Evolutionary conservation across 345 rosid species (phyloP), one percentile per base, ranked within the genome.

Genomic region (Odontarrhena argentea): DNA sequence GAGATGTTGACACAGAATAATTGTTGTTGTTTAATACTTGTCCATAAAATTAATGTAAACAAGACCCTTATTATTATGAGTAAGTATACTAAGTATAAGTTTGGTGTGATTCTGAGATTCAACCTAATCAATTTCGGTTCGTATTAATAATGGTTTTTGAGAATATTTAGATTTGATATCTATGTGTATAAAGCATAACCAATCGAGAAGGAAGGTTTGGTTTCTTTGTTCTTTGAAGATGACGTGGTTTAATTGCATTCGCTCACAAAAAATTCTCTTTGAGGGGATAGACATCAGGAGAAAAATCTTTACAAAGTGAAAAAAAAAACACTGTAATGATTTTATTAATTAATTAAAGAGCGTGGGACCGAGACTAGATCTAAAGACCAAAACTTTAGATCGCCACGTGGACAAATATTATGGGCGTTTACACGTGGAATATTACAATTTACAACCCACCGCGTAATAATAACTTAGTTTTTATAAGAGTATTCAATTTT

Each of bases 391-490:
- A 48, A 40, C 14, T 28, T 2, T 10, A 12, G 3, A 54, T 30
- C 0, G 69, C 64, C 70, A 71, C 54, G 60, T 64, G 24, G 32
- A 28, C 2, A 48, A 6, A 6, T 30, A 40, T 40, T 2, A 5
- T n/a, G 65, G 32, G 30, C 22, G 70, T 48, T 15, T 47, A 64
- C 75, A 71, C 75, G 64, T 71, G 55, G 67, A 51, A 41, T 35
- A 3, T 2, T 18, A 18, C 22, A 60, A 36, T 2, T 28, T 2
- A 28, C 34, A 44, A 36, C 0, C 25, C 68, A 26, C 40, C 74
- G 69, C 70, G 38, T 63, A 38, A 7, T 45, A 18, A 18, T 18
- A 18, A 18, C 22, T 18, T 18, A 18, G 22, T 18, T 18, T 18
- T 18, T 18, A 18, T 18, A 18, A 40, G 15, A 40, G 63, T 62